Conservation (phyloP, 1,284 basidiomycete genomes). For the Leucoagaricus sp. region DNA sequence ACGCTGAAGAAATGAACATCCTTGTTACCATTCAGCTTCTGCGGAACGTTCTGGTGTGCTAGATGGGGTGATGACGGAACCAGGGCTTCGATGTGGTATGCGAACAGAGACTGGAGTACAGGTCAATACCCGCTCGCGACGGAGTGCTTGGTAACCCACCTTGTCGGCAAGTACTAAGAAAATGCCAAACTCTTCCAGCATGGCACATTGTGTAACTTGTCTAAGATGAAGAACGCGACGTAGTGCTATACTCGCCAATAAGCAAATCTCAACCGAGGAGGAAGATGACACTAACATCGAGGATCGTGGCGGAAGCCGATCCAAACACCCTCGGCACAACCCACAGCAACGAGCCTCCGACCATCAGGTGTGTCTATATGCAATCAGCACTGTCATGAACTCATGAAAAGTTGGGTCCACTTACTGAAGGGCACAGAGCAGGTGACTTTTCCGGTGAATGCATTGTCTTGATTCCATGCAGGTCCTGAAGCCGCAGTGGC, state of each 20-base stretch:
- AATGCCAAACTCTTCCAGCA: conserved; percentile 93
- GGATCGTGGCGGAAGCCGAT: conserved; percentile 92
- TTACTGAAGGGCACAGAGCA: conserved; percentile 92
- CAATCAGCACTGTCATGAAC: not conserved
- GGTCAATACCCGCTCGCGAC: not conserved
- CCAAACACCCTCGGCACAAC: conserved; percentile 96
- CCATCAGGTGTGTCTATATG: conserved; percentile 77
- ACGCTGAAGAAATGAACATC: conserved; percentile 97
- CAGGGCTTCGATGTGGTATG: conserved; percentile 93
- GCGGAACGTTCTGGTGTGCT: conserved; percentile 69
- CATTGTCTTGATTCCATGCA: conserved; percentile 69
- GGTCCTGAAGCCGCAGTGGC: conserved; percentile 46
- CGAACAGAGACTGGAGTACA: conserved; percentile 62
- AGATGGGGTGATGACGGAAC: conserved; percentile 79
- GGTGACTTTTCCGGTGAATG: conserved; percentile 88
- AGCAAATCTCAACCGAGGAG: not conserved
- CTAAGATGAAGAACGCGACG: conserved; percentile 93
- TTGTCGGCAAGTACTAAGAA: conserved; percentile 95
- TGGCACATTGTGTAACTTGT: conserved; percentile 91
- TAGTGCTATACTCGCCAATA: conserved; percentile 55
- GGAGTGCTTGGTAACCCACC: conserved; percentile 35
- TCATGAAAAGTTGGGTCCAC: conserved; percentile 30
- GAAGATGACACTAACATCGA: conserved; percentile 53
- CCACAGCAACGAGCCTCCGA: conserved; percentile 85
- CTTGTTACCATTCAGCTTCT: conserved; percentile 87